Evolutionary conservation across 805 yeast genomes (phyloP).

Genomic region (Candida suzukii): DNA sequence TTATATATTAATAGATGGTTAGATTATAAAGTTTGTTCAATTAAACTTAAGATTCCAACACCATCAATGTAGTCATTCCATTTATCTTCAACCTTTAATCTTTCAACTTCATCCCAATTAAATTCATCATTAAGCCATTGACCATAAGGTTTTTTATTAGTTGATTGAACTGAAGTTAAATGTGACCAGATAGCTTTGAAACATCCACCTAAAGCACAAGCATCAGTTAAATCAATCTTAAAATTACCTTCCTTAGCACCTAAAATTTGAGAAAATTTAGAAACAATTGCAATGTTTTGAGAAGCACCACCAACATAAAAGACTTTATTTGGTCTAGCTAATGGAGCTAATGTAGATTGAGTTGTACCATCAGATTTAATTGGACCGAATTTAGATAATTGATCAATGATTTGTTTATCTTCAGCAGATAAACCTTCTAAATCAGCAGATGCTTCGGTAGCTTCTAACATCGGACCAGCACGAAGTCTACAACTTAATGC

Average conservation of each 20-base stretch:
- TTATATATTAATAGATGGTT: too few relatives aligned
- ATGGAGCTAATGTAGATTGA: conserved; percentile 36
- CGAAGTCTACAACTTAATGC: conserved; percentile 78
- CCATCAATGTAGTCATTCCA: conserved; percentile 49
- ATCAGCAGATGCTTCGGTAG: conserved; percentile 6
- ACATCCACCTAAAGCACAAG: conserved; percentile 91
- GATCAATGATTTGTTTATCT: conserved; percentile 15
- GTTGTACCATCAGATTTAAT: conserved; percentile 42
- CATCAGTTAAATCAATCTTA: conserved; percentile 73
- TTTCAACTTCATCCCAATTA: conserved; percentile 42
- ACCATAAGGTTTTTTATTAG: conserved; percentile 27
- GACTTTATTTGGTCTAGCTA: conserved; percentile 57
- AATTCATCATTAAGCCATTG: conserved; percentile 39
- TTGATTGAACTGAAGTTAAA: conserved; percentile 23
- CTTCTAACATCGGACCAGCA: conserved; percentile 66
- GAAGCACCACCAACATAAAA: conserved; percentile 89
- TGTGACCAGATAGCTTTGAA: conserved; percentile 75
- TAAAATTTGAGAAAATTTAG: conserved; percentile 61
- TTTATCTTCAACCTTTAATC: conserved; percentile 28
- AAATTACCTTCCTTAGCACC: conserved; percentile 62
- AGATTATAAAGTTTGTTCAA: conserved; percentile 25
- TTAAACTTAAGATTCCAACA: conserved; percentile 41
- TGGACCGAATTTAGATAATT: conserved; percentile 30
- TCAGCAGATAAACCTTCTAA: conserved; percentile 3
- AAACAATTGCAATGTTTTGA: conserved; percentile 59